Percentiles rank a stretch among this genome's conserved stretches.
Evolutionary conservation across 768 basidiomycete genomes (phyloP).

Genomic region (Boletales sp.): DNA sequence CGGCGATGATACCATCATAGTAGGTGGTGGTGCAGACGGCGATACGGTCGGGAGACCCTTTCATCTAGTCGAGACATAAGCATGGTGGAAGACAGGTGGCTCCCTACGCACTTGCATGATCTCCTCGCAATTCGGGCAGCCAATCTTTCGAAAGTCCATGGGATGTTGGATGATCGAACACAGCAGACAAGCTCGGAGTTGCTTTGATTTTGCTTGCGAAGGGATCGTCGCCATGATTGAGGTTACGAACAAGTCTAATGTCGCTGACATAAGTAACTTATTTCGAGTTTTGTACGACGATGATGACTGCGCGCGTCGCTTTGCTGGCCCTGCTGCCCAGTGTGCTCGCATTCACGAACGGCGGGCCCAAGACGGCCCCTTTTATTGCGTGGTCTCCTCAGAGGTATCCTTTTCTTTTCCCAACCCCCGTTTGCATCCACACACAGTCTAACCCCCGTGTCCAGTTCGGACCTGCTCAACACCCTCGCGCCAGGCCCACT

Average conservation of each 20-base stretch:
- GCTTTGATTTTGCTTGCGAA: slow-evolving; percentile 59
- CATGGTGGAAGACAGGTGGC: not conserved
- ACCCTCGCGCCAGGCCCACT: slow-evolving; percentile 35
- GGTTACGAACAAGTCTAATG: not conserved
- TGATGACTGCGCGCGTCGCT: slow-evolving; percentile 44
- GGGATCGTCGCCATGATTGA: slow-evolving; percentile 46
- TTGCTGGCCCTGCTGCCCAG: slow-evolving; percentile 39
- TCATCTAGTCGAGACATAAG: slow-evolving; percentile 56
- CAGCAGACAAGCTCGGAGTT: slow-evolving; percentile 85
- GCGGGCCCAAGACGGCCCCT: slow-evolving; percentile 41
- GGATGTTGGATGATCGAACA: slow-evolving; percentile 89
- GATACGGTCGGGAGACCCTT: slow-evolving; percentile 80
- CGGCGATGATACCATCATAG: slow-evolving; percentile 89
- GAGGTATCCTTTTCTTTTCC: slow-evolving; percentile 35
- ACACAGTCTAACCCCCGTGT: not conserved
- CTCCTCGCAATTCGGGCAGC: slow-evolving; percentile 98
- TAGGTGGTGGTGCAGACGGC: slow-evolving; percentile 84
- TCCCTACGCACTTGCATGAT: slow-evolving; percentile 70
- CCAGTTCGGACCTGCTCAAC: slow-evolving; percentile 49
- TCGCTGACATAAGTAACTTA: slow-evolving; percentile 19
- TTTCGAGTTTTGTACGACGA: not conserved
- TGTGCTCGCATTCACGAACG: slow-evolving; percentile 53
- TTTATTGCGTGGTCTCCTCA: slow-evolving; percentile 71
- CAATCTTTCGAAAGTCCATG: slow-evolving; percentile 75
- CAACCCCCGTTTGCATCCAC: not conserved